A percentile compares a stretch with the other conserved stretches of the same genome.
Evolutionary conservation across 768 basidiomycete species (phyloP).

Genomic region (Cytidiella melzeri): DNA sequence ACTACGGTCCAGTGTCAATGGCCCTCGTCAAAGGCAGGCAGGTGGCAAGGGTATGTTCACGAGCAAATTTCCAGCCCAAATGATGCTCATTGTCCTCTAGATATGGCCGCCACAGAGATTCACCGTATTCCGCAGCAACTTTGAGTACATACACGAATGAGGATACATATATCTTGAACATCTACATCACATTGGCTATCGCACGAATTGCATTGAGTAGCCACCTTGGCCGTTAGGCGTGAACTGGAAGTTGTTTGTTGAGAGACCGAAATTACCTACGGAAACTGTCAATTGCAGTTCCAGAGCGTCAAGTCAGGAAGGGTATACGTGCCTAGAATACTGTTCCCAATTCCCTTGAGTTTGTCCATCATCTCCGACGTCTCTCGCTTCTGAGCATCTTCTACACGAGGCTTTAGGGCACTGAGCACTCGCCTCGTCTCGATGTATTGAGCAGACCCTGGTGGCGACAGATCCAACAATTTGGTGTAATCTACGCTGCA

Average conservation of each 20-base stretch:
- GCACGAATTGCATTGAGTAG: slow-evolving; percentile 85
- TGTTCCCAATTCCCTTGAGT: slow-evolving; percentile 89
- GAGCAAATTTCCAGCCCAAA: neutral
- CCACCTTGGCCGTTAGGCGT: slow-evolving; percentile 93
- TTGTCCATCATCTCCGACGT: slow-evolving; percentile 90
- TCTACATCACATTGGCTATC: slow-evolving; percentile 24
- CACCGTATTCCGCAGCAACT: slow-evolving; percentile 26
- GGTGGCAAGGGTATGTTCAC: slow-evolving; percentile 50
- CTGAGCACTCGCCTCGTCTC: slow-evolving; percentile 45
- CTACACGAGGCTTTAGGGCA: slow-evolving; percentile 59
- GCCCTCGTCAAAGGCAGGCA: slow-evolving; percentile 68
- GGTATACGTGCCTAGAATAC: slow-evolving; percentile 64
- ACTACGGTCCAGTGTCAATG: slow-evolving; percentile 90
- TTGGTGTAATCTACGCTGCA: slow-evolving; percentile 60
- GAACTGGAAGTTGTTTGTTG: slow-evolving; percentile 96
- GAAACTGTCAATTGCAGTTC: too few species aligned
- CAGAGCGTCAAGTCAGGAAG: too few species aligned
- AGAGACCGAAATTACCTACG: slow-evolving; percentile 86
- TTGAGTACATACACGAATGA: slow-evolving; percentile 22
- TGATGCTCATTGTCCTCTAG: slow-evolving; percentile 14
- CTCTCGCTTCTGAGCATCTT: slow-evolving; percentile 77
- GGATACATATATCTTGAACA: neutral
- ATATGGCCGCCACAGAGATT: slow-evolving; percentile 22
- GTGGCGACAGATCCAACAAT: slow-evolving; percentile 59
- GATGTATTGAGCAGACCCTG: slow-evolving; percentile 42